Evolutionary conservation across 2,329 filamentous ascomycete species (phyloP).

Genomic region (Pseudofabraea citricarpa): DNA sequence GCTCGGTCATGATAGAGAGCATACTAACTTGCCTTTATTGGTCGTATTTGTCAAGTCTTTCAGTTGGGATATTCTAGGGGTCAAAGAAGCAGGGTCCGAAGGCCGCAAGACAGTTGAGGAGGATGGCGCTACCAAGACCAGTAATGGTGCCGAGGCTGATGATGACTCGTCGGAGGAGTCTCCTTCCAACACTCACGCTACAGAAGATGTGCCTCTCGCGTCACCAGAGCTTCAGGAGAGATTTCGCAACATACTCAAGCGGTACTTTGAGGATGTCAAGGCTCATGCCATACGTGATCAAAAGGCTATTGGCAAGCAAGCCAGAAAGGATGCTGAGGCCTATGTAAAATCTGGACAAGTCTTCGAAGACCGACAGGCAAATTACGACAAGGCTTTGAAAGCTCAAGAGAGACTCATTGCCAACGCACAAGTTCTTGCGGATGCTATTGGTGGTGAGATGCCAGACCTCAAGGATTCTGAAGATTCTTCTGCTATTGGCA

Average conservation of each 20-base stretch:
- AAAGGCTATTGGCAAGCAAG: slow-evolving; percentile 79
- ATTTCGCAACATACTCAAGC: slow-evolving; percentile 78
- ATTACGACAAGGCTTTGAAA: slow-evolving; percentile 91
- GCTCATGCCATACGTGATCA: slow-evolving; percentile 85
- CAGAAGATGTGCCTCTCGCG: slow-evolving; percentile 69
- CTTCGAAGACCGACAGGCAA: slow-evolving; percentile 93
- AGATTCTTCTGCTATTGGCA: slow-evolving; percentile 56
- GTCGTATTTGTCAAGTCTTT: slow-evolving; percentile 96
- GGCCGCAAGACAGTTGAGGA: slow-evolving; percentile 81
- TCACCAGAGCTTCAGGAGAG: slow-evolving; percentile 74
- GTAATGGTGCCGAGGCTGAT: slow-evolving; percentile 33
- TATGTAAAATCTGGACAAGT: slow-evolving; percentile 98
- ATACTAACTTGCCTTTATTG: slow-evolving; percentile 82
- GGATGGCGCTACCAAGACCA: slow-evolving; percentile 61
- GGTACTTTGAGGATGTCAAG: slow-evolving; percentile 93
- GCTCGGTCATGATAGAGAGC: slow-evolving; percentile 87
- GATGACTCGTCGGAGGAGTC: slow-evolving; percentile 47
- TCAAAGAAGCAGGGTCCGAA: slow-evolving; percentile 66
- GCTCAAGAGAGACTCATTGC: slow-evolving; percentile 83
- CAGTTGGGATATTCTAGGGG: slow-evolving; percentile 88
- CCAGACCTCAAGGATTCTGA: slow-evolving; percentile 86
- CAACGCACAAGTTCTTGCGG: slow-evolving; percentile 87
- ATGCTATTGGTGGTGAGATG: slow-evolving; percentile 87
- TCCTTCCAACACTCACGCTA: slow-evolving; percentile 34
- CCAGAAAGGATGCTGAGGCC: slow-evolving; percentile 91